Evolutionary conservation across 1,284 basidiomycete species (phyloP).

Genomic region (Melampsora americana): DNA sequence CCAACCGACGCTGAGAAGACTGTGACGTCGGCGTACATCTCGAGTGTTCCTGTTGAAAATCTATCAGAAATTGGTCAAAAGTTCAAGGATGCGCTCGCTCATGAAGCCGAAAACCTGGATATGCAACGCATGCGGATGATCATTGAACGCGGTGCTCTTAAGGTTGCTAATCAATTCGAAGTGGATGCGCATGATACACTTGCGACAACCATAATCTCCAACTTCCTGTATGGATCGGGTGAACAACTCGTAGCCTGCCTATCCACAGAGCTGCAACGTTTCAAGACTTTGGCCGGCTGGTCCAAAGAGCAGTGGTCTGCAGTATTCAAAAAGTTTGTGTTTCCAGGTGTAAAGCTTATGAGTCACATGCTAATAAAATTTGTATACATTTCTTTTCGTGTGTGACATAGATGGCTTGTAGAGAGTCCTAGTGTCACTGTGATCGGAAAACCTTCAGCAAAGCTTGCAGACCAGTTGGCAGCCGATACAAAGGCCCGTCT

Average conservation of each 20-base stretch:
- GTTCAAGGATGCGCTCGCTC: constrained; percentile 68
- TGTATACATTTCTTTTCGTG: background rate
- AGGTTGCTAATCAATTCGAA: constrained; percentile 55
- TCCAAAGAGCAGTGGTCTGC: constrained; percentile 71
- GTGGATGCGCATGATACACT: constrained; percentile 55
- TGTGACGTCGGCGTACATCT: constrained; percentile 73
- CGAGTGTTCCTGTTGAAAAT: constrained; percentile 77
- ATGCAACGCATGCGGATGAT: constrained; percentile 87
- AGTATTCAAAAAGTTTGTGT: constrained; percentile 71
- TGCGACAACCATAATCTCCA: constrained; percentile 54
- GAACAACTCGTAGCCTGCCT: constrained; percentile 14
- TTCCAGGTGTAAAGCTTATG: background rate
- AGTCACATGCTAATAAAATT: background rate
- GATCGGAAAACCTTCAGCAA: constrained; percentile 78
- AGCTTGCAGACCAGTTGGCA: constrained; percentile 78
- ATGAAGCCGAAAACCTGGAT: constrained; percentile 74
- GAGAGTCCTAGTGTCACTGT: constrained; percentile 69
- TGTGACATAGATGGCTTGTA: constrained; percentile 70
- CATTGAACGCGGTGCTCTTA: constrained; percentile 62
- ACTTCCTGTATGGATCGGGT: constrained; percentile 51
- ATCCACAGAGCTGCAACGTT: constrained; percentile 51
- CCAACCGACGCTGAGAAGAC: constrained; percentile 70
- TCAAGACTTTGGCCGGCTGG: constrained; percentile 60
- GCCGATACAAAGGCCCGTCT: constrained; percentile 75
- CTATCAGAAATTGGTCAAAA: constrained; percentile 70